phyloP scores from a whole-genome alignment of 805 yeast genomes.

The Ogataea allantospora region DNA sequence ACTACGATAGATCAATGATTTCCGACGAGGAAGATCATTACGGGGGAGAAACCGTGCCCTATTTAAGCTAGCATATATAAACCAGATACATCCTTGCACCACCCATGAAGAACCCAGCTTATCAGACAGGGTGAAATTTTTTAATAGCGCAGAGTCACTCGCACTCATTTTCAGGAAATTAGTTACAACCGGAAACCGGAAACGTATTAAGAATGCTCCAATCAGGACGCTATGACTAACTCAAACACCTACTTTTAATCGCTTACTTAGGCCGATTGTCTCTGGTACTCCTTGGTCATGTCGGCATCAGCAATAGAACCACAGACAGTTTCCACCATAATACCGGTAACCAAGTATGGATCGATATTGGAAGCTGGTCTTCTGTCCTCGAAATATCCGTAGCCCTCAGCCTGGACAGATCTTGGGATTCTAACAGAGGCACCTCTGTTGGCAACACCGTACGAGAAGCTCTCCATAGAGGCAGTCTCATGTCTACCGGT shows the following conservation, averaged over 20 bases:
- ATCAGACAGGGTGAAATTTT: background rate
- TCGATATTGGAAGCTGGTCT: slow-evolving; percentile 99
- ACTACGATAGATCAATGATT: slow-evolving; percentile 20
- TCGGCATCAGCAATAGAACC: slow-evolving; percentile 95
- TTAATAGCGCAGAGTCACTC: slow-evolving; percentile 10
- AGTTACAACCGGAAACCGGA: slow-evolving; percentile 7
- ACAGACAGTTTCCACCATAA: slow-evolving; percentile 94
- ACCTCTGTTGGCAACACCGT: slow-evolving; percentile 99
- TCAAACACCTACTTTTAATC: slow-evolving; percentile 7
- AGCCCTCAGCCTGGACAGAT: slow-evolving; percentile 96
- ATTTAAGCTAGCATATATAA: slow-evolving; percentile 1
- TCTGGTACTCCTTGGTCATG: slow-evolving; percentile 85
- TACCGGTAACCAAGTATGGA: slow-evolving; percentile 98
- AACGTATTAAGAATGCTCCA: slow-evolving; percentile 1
- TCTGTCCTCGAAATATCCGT: slow-evolving; percentile 98
- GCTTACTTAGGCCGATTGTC: slow-evolving; percentile 47
- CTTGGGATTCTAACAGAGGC: slow-evolving; percentile 98
- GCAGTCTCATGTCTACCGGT: slow-evolving; percentile 99
- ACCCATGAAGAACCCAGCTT: slow-evolving; percentile 5
- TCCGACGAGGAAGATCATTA: slow-evolving; percentile 8
- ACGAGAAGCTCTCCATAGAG: slow-evolving; percentile 81
- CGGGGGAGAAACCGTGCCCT: slow-evolving; percentile 8
- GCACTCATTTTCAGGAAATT: background rate
- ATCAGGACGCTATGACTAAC: too few species aligned
- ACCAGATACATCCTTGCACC: slow-evolving; percentile 8